Evolutionary conservation across 2,329 filamentous ascomycete species (phyloP), one percentile per base, ranked within the genome.

Genomic region (Coniochaeta hoffmannii): DNA sequence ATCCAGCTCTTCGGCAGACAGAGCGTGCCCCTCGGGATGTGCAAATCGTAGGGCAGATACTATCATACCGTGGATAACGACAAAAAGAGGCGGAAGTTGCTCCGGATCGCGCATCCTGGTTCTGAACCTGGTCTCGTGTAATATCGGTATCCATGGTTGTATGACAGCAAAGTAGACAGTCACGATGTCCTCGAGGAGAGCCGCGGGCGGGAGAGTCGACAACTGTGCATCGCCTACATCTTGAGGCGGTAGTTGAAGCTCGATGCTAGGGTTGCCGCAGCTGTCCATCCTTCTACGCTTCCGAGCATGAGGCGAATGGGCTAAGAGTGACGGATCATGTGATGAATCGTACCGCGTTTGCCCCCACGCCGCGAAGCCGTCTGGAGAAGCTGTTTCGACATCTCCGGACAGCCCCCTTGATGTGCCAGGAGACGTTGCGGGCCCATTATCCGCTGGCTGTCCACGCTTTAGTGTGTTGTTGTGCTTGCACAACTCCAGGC

Each of bases 61-160:
- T 8, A 65, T 58, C 53, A 73, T 70, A 1, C 69, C 68, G 57
- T 72, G 67, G 15, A 72, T 59, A 6, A 72, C 58, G 8, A 66
- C 62, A 1, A 59, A 55, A 6, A 71, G 58, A n/a, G 58, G 61
- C 0, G 59, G 55, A n/a, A 62, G 59, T 22, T 69, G 58, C 2
- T 44, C 41, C 10, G 62, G 53, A 31, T 67, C 61, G 12, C 61
- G 55, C 50, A 71, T 56, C 2, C 62, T 61, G 11, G 56, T 55
- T 0, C 64, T 64, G 56, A 71, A 71, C 10, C 60, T 60, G 9
- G 59, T 62, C 53, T 68, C 65, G 55, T 72, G 69, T 22, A 73
- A 51, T 15, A 72, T 67, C 4, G 70, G 70, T 5, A 71, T 67
- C 65, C 68, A 72, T 2, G 67, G 70, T 55, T 73, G 70, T 4